phyloP scores from a whole-genome alignment of 805 yeast species.

The Jamesozyma spencerorum region DNA sequence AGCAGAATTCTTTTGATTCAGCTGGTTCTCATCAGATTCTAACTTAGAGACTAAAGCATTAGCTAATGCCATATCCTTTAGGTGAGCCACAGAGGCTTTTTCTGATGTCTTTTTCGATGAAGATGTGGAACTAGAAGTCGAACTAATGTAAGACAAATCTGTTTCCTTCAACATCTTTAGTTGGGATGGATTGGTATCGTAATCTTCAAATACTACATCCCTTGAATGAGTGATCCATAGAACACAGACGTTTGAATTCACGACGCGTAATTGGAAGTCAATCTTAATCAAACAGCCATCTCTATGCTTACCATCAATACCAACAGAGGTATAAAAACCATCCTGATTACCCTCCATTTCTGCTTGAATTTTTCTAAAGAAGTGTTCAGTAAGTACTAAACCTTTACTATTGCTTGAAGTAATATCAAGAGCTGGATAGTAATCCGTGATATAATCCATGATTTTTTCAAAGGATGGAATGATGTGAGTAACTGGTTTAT shows the following conservation, averaged over 20 bases:
- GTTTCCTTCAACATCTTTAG: slow-evolving; percentile 33
- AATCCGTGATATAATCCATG: slow-evolving; percentile 24
- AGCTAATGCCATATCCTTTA: slow-evolving; percentile 9
- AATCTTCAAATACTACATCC: slow-evolving; percentile 28
- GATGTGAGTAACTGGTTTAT: slow-evolving; percentile 44
- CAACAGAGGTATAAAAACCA: slow-evolving; percentile 53
- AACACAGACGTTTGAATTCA: slow-evolving; percentile 47
- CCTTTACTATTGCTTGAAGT: slow-evolving; percentile 42
- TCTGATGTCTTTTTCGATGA: slow-evolving; percentile 21
- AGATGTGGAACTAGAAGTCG: slow-evolving; percentile 20
- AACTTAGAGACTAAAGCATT: neutral
- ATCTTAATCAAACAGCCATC: slow-evolving; percentile 59
- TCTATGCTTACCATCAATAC: slow-evolving; percentile 57
- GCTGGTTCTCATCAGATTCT: too few species aligned
- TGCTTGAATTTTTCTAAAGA: slow-evolving; percentile 63
- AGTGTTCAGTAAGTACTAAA: slow-evolving; percentile 82
- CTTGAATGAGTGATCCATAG: slow-evolving; percentile 86
- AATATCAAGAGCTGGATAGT: slow-evolving; percentile 34
- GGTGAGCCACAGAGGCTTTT: slow-evolving; percentile 15
- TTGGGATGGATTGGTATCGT: slow-evolving; percentile 33
- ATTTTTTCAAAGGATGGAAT: slow-evolving; percentile 52
- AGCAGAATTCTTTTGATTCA: too few species aligned
- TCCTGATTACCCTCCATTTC: slow-evolving; percentile 35
- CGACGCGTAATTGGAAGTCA: slow-evolving; percentile 74
- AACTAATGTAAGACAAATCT: slow-evolving; percentile 26